A percentile compares a stretch with the other conserved stretches of the same genome.
Conservation (phyloP, 306 rosid genomes). For the Pyrus betulifolia region DNA sequence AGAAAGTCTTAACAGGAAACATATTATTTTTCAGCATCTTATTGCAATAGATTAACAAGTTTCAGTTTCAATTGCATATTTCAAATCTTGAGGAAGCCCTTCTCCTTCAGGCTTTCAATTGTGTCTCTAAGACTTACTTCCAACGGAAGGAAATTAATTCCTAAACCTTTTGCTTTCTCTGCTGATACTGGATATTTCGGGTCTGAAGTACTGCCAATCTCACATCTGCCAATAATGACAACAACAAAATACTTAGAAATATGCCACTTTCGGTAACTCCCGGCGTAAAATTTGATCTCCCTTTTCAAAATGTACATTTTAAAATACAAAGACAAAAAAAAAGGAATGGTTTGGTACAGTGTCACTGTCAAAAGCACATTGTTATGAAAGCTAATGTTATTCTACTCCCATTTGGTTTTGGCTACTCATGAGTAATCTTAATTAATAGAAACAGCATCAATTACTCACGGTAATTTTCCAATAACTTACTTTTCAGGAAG, state of each 20-base stretch:
- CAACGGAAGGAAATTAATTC: slow-evolving; percentile 11
- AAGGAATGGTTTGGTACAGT: neutral
- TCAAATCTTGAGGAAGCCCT: slow-evolving; percentile 6
- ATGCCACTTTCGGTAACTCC: no score
- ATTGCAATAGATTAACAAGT: neutral
- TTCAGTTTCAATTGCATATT: neutral
- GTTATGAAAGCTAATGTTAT: no score
- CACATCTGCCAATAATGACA: slow-evolving; percentile 8
- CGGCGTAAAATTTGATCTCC: no score
- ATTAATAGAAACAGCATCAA: neutral
- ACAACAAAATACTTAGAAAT: neutral
- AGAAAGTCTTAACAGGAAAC: no score
- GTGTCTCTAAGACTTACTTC: slow-evolving; percentile 16
- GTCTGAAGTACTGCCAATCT: neutral
- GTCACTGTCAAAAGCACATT: no score
- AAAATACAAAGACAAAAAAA: no score
- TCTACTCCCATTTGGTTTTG: no score
- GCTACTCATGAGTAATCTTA: neutral
- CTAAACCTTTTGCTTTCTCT: slow-evolving; percentile 14
- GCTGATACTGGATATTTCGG: neutral
- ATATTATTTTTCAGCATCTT: no score
- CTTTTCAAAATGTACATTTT: neutral
- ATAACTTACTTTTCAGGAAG: slow-evolving; percentile 2
- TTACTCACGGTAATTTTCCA: neutral
- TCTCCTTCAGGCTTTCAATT: slow-evolving; percentile 19